Evolutionary conservation across 139 green algal species (phyloP), one percentile per base, ranked within the genome.

Genomic region (Micractinium conductrix): DNA sequence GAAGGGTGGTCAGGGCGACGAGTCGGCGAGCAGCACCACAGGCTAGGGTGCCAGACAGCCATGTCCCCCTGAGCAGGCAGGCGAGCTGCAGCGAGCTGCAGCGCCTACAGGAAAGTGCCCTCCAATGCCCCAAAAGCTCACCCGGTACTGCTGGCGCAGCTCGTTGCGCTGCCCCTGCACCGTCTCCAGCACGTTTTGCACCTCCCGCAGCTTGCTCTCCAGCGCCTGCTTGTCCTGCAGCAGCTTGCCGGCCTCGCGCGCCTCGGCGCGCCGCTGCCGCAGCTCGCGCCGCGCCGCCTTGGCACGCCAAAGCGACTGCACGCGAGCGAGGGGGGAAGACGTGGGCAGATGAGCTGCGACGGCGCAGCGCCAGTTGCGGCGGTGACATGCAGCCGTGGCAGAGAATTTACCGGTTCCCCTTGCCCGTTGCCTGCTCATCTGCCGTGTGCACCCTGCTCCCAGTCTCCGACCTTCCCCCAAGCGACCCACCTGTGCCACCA

Each of bases 141-240:
- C 90, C 81, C 87, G 87, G 62, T 90, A 90, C 83, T 93, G 87
- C 89, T 95, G 87, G 12, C 91, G 88, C 78, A 97, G 89, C 85
- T 97, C 95, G 81, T 96, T 95, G 76, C 94, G 88, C 91, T 98
- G 94, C 83, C 93, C 87, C 87, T 96, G 92, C 73, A 97, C 91
- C 35, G 88, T 92, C 83, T 95, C 93, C 78, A 98, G 88, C 63
- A 93, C 94, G 63, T 74, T 83, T 68, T 93, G 81, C 85, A 96
- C 76, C 84, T 98, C 94, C 78, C 88, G 81, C 40, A 96, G 78
- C 79, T 88, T 86, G 26, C 53, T 74, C 86, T 98, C 94, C 72
- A 98, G 91, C 17, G 85, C 91, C 68, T 94, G 91, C 92, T 98
- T 98, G 92, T 98, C 96, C 90, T 95, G 90, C 81, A 98, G 87